Conservation (phyloP, 1,139 yeast species). For the Pneumocystis murina region DNA sequence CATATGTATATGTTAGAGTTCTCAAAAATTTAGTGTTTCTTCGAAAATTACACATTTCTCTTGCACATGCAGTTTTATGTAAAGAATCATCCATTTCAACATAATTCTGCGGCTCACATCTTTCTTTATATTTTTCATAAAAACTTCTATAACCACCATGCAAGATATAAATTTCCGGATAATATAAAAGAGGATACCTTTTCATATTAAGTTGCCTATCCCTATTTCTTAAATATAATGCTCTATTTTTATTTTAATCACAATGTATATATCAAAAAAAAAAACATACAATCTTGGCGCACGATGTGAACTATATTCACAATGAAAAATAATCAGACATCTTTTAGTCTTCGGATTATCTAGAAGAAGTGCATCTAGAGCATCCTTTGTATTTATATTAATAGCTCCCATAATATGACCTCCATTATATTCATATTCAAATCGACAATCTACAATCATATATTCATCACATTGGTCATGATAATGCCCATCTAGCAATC, state of each 20-base stretch:
- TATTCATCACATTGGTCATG: conserved; percentile 42
- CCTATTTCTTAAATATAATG: conserved; percentile 64
- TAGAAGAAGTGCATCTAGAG: conserved; percentile 37
- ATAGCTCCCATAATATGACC: conserved; percentile 81
- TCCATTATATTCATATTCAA: conserved; percentile 79
- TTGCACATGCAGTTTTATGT: conserved; percentile 52
- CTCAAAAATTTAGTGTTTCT: conserved; percentile 23
- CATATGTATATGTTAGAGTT: conserved; percentile 17
- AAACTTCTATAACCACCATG: conserved; percentile 85
- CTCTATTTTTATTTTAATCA: conserved; percentile 22
- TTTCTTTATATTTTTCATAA: conserved; percentile 33
- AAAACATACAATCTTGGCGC: conserved; percentile 52
- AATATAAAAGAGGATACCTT: conserved; percentile 62
- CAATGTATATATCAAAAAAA: neutral
- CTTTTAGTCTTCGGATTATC: conserved; percentile 21
- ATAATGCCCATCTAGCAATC: conserved; percentile 45
- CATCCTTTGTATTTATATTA: conserved; percentile 58
- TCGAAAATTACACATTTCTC: conserved; percentile 55
- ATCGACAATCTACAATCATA: conserved; percentile 70
- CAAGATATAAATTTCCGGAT: conserved; percentile 75
- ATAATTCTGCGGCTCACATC: conserved; percentile 24
- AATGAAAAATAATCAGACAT: conserved; percentile 62
- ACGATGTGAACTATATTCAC: conserved; percentile 83
- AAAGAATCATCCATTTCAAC: conserved; percentile 75
- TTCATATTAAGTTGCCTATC: conserved; percentile 64